Percentiles rank a stretch among this genome's conserved stretches.
phyloP scores from a whole-genome alignment of 148 eudicot genomes.

The Vaccinium myrtillus region DNA sequence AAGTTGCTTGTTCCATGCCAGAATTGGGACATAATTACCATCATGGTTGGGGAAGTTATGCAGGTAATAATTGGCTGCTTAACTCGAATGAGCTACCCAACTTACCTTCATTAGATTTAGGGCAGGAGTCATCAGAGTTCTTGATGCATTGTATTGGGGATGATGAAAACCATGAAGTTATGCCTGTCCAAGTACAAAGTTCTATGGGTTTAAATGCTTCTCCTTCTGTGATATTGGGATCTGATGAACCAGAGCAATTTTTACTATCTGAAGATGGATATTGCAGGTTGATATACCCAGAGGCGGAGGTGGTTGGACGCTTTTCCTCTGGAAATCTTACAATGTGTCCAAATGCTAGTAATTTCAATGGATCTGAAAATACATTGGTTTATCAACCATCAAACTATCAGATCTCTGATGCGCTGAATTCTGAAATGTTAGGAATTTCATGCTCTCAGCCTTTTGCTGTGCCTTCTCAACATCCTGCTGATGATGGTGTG shows the following conservation, averaged over 20 bases:
- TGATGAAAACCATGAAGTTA: conserved; percentile 30
- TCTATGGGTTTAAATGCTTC: conserved; percentile 25
- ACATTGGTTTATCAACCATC: conserved; percentile 37
- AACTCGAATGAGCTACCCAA: conserved; percentile 44
- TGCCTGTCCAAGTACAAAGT: conserved; percentile 29
- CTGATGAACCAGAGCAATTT: conserved; percentile 26
- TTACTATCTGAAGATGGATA: conserved; percentile 30
- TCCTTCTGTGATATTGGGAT: conserved; percentile 25
- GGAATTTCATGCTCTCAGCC: conserved; percentile 41
- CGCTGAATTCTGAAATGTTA: conserved; percentile 26
- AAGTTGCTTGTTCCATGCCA: conserved; percentile 41
- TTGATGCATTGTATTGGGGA: conserved; percentile 36
- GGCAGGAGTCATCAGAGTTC: conserved; percentile 43
- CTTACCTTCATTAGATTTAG: conserved; percentile 39
- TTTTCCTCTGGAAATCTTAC: conserved; percentile 26
- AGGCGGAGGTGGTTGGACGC: conserved; percentile 24
- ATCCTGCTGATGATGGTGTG: conserved; percentile 30
- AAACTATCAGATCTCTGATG: conserved; percentile 44
- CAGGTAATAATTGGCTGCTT: conserved; percentile 35
- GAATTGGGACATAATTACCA: conserved; percentile 45
- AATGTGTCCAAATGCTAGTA: conserved; percentile 26
- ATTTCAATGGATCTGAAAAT: conserved; percentile 36
- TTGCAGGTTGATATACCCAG: conserved; percentile 30
- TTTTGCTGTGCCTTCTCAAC: conserved; percentile 30
- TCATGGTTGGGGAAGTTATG: conserved; percentile 37